Evolutionary conservation across 805 yeast genomes (phyloP), one percentile per base, ranked within the genome.

Genomic region (Candida endomychidarum): DNA sequence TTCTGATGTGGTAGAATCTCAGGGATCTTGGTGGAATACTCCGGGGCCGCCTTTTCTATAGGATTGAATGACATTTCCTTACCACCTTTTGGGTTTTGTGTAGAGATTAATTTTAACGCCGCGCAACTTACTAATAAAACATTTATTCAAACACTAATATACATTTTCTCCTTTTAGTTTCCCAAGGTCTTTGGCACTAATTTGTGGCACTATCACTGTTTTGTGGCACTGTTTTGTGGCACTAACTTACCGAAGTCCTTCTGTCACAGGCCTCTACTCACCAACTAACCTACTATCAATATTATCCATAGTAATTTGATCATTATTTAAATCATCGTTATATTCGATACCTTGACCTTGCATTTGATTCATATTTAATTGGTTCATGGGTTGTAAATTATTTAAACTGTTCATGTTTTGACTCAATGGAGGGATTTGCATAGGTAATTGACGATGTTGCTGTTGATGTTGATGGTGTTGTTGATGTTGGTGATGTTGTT

Each of bases 1-100:
- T 70, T 75, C 30, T 81, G 84, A 50, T 80, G 86, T 0, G 93
- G 91, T 18, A 87, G 66, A 3, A 79, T 51, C 2, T 56, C 54
- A 2, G 81, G 78, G 30, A 81, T 78, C 2, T 51, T 29, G 1
- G 72, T 78, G 37, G 73, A 54, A 38, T 52, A 58, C 44, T 67
- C 72, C 5, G 48, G 47, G 10, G 54, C 43, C 5, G 52, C 45
- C n/a, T 42, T 20, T 2, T 27, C 11, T 3, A 39, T 26, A n/a
- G 48, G 46, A 28, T 39, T 40, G 14, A 33, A 39, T 12, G 26
- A 12, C 35, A 32, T 32, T 3, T 8, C 23, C 8, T 9, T 8
- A 24, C 6, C 14, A 24, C 27, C 6, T 5, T 26, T n/a, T 11
- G 11, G 11, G 16, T 26, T 11, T 11, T n/a, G 29, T n/a, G n/a